Conservation (phyloP, 768 basidiomycete genomes). For the Pulveroboletus sp. region DNA sequence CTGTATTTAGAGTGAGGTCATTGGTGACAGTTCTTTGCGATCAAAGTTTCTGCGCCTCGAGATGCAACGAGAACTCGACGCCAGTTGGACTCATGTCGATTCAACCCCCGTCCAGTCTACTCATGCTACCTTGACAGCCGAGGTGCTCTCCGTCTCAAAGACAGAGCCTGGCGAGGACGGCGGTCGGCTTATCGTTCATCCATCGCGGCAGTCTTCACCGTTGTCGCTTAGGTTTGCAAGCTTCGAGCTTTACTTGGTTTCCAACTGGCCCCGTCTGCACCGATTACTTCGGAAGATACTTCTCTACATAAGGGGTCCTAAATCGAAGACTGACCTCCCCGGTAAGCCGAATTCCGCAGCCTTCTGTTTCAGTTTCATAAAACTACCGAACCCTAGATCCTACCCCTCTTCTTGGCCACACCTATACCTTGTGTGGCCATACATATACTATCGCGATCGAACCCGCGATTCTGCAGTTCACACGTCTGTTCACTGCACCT, state of each 20-base stretch:
- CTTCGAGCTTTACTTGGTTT: slow-evolving; percentile 7
- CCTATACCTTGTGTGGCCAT: slow-evolving; percentile 36
- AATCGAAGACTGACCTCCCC: slow-evolving; percentile 50
- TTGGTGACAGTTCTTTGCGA: too few species aligned
- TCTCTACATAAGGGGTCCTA: slow-evolving; percentile 54
- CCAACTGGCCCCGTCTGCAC: slow-evolving; percentile 21
- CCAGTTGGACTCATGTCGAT: neutral
- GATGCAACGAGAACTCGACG: slow-evolving; percentile 11
- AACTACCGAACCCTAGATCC: slow-evolving; percentile 41
- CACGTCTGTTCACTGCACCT: slow-evolving; percentile 47
- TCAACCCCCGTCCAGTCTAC: slow-evolving; percentile 13
- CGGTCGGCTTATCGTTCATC: neutral
- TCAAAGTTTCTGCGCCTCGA: neutral
- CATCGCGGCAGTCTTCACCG: too few species aligned
- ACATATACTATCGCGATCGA: slow-evolving; percentile 50
- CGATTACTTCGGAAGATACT: slow-evolving; percentile 1
- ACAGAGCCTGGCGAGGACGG: slow-evolving; percentile 3
- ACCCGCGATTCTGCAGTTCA: slow-evolving; percentile 46
- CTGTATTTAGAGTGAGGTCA: slow-evolving; percentile 6
- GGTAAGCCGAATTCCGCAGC: slow-evolving; percentile 26
- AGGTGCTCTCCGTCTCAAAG: slow-evolving; percentile 2
- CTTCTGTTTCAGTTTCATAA: neutral
- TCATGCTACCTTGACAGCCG: slow-evolving; percentile 5
- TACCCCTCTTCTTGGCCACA: slow-evolving; percentile 50
- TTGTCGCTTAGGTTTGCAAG: neutral